Evolutionary conservation across 23 red algal genomes (phyloP).

Genomic region (Cyanidiococcus yangmingshanensis): DNA sequence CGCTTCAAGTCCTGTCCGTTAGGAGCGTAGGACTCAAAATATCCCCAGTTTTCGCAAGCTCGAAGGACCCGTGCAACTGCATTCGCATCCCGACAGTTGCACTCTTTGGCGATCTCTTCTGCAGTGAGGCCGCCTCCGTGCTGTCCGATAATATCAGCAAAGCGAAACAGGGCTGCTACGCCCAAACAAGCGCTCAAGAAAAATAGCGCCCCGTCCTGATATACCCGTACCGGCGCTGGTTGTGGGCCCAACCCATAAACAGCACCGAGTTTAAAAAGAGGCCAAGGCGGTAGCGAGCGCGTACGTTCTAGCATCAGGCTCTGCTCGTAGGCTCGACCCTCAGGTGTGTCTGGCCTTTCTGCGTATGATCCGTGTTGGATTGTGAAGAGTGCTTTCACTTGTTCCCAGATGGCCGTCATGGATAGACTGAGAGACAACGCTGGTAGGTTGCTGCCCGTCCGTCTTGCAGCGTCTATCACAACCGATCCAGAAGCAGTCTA

Average conservation of each 20-base stretch:
- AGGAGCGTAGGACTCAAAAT: slow-evolving; percentile 7
- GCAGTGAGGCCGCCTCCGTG: not conserved
- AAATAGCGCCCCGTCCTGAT: not conserved
- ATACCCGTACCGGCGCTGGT: not conserved
- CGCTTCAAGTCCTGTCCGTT: not conserved
- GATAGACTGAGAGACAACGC: not conserved
- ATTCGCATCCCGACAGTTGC: not conserved
- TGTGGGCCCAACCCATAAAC: not conserved
- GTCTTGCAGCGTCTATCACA: too few relatives aligned
- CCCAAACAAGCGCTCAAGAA: not conserved
- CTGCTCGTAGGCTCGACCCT: not conserved
- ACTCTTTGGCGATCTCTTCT: not conserved
- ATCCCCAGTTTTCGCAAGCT: not conserved
- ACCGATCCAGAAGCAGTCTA: too few relatives aligned
- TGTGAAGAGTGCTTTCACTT: not conserved
- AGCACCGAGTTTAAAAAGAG: slow-evolving; percentile 2
- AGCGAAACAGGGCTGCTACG: not conserved
- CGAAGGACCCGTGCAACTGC: not conserved
- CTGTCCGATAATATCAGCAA: not conserved
- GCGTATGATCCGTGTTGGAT: not conserved
- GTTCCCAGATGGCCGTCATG: not conserved
- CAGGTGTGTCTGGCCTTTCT: not conserved
- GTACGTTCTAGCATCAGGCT: not conserved
- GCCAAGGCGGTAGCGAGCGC: not conserved
- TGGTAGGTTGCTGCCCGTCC: too few relatives aligned